Conservation (phyloP, 805 yeast species). For the Wickerhamiella kurtzmanii region DNA sequence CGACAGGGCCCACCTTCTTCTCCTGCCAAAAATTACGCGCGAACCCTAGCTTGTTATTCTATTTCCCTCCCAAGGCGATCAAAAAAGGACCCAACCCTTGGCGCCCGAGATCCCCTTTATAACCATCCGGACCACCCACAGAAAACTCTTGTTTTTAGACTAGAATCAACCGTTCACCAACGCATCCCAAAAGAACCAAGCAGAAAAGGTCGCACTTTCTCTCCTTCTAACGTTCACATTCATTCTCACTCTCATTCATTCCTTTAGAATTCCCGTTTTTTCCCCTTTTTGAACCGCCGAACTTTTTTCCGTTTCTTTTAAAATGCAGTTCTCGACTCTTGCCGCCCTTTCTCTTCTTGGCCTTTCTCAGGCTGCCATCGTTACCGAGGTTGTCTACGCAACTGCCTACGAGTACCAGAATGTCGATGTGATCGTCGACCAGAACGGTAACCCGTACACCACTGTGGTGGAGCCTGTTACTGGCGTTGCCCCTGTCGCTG, state of each 20-base stretch:
- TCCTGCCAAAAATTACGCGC: neutral
- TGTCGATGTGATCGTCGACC: slow-evolving; percentile 18
- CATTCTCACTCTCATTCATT: neutral
- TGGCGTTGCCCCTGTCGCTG: slow-evolving; percentile 2
- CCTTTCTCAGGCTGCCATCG: slow-evolving; percentile 15
- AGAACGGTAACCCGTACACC: slow-evolving; percentile 15
- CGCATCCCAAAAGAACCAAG: neutral
- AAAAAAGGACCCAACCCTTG: neutral
- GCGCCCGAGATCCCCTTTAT: neutral
- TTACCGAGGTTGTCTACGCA: slow-evolving; percentile 15
- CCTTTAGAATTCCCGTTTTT: neutral
- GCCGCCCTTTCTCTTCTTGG: slow-evolving; percentile 1
- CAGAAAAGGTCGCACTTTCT: no score
- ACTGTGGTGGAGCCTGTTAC: slow-evolving; percentile 10
- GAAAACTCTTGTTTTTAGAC: neutral
- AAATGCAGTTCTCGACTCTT: slow-evolving; percentile 1
- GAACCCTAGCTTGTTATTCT: neutral
- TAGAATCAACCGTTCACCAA: neutral
- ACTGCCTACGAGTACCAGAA: slow-evolving; percentile 17
- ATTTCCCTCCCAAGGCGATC: neutral
- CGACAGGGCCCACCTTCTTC: neutral
- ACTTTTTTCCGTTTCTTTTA: neutral
- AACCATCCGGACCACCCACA: neutral
- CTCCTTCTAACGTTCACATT: neutral
- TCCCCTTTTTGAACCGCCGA: neutral